Conservation (phyloP, 768 basidiomycete genomes). For the Grammothele lineata region DNA sequence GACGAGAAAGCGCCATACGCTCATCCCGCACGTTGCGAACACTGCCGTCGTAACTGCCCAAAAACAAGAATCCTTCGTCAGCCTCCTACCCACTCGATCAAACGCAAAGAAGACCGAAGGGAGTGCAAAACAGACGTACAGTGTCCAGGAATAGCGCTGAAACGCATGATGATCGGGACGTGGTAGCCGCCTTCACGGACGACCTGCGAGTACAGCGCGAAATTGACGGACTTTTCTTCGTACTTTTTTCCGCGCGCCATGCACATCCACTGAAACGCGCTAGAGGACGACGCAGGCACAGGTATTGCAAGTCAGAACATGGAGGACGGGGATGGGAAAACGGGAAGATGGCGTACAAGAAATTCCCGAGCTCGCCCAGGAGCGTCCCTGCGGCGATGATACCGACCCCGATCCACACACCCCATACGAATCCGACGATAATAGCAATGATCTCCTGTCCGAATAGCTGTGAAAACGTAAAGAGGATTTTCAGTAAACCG, state of each 20-base stretch:
- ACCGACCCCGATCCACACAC: conserved; percentile 78
- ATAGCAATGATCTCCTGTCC: conserved; percentile 90
- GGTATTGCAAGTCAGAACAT: no score
- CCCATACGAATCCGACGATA: conserved; percentile 87
- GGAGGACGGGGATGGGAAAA: background rate
- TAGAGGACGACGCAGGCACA: conserved; percentile 23
- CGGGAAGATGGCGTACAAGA: conserved; percentile 50
- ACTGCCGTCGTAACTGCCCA: conserved; percentile 74
- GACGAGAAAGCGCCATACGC: conserved; percentile 63
- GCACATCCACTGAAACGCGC: conserved; percentile 81
- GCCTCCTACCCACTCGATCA: no score
- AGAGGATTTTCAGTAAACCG: background rate
- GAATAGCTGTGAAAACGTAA: conserved; percentile 59
- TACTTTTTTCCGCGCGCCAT: conserved; percentile 67
- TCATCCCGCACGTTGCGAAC: conserved; percentile 86
- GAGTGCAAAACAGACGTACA: conserved; percentile 39
- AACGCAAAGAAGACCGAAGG: no score
- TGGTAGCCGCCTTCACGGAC: conserved; percentile 85
- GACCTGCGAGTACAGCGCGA: conserved; percentile 46
- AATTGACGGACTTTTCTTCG: conserved; percentile 38
- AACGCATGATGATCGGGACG: conserved; percentile 68
- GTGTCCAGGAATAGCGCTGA: conserved; percentile 81
- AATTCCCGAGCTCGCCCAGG: conserved; percentile 81
- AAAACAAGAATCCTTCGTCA: no score
- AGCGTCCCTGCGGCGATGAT: conserved; percentile 83